Evolutionary conservation across 768 basidiomycete species (phyloP).

Genomic region (Mycena galericulata): DNA sequence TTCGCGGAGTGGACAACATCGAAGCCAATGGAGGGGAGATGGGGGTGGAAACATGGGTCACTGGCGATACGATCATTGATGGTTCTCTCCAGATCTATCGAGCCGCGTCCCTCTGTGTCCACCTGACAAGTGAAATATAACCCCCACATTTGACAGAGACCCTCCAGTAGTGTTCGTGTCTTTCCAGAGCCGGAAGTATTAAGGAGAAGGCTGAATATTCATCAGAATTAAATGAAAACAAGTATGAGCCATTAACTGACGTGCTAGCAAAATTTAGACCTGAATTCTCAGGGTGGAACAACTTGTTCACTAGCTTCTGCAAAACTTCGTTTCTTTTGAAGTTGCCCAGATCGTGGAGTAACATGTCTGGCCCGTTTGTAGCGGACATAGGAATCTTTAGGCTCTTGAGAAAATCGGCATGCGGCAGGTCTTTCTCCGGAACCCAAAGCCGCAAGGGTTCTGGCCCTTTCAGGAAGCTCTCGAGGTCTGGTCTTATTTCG

Average conservation of each 20-base stretch:
- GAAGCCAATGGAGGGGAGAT: slow-evolving; percentile 49
- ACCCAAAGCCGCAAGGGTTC: neutral
- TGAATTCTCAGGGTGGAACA: neutral
- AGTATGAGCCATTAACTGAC: neutral
- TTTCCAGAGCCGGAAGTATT: slow-evolving; percentile 64
- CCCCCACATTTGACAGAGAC: slow-evolving; percentile 59
- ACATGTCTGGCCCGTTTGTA: neutral
- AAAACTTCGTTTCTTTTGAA: neutral
- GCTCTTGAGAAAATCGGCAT: neutral
- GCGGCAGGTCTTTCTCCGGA: neutral
- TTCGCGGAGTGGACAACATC: slow-evolving; percentile 48
- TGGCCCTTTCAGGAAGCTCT: neutral
- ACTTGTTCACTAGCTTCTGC: neutral
- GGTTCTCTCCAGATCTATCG: slow-evolving; percentile 56
- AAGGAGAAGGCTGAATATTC: slow-evolving; percentile 51
- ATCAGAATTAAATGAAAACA: neutral
- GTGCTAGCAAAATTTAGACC: neutral
- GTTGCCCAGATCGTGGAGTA: slow-evolving; percentile 5
- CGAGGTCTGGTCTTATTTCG: neutral
- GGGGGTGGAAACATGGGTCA: slow-evolving; percentile 44
- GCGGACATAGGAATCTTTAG: neutral
- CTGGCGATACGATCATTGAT: slow-evolving; percentile 53
- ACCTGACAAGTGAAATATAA: slow-evolving; percentile 61
- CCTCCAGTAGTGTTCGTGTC: slow-evolving; percentile 57
- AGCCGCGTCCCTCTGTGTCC: slow-evolving; percentile 58